Conservation (phyloP, 495 filamentous ascomycete species). For the Aspergillus affinis region DNA sequence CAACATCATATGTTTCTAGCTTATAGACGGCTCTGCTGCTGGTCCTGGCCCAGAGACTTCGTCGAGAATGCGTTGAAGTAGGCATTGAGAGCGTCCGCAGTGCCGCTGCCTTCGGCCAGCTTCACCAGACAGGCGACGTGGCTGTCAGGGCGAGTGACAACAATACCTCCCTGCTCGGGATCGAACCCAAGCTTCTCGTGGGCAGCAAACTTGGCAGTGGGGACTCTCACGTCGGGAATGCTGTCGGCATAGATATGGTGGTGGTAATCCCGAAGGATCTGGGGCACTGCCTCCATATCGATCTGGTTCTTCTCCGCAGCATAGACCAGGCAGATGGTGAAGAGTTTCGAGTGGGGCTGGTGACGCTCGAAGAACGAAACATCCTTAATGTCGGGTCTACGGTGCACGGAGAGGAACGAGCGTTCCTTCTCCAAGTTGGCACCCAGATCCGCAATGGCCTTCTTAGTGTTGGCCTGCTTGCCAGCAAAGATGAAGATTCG, state of each 20-base stretch:
- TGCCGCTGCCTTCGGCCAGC: constrained; percentile 71
- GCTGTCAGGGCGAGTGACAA: constrained; percentile 82
- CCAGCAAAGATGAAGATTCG: constrained; percentile 83
- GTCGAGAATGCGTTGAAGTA: constrained; percentile 73
- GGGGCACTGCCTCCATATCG: constrained; percentile 66
- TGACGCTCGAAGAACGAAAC: constrained; percentile 77
- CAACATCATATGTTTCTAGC: background rate
- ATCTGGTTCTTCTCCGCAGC: constrained; percentile 60
- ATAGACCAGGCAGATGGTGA: constrained; percentile 74
- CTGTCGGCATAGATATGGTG: constrained; percentile 88
- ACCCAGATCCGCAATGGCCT: constrained; percentile 68
- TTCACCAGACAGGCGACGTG: constrained; percentile 76
- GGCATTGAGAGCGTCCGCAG: constrained; percentile 76
- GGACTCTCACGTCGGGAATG: constrained; percentile 68
- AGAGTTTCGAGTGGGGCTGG: constrained; percentile 80
- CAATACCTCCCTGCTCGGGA: constrained; percentile 68
- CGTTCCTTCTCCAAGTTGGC: constrained; percentile 58
- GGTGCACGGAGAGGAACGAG: constrained; percentile 69
- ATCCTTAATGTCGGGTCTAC: constrained; percentile 56
- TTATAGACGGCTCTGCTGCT: constrained; percentile 42
- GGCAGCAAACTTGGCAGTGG: constrained; percentile 66
- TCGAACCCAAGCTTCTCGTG: constrained; percentile 86
- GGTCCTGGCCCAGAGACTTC: constrained; percentile 42
- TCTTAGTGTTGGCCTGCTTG: constrained; percentile 54
- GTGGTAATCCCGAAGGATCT: constrained; percentile 67